phyloP scores from a whole-genome alignment of 768 basidiomycete species.

The Hygrophoropsis aurantiaca region DNA sequence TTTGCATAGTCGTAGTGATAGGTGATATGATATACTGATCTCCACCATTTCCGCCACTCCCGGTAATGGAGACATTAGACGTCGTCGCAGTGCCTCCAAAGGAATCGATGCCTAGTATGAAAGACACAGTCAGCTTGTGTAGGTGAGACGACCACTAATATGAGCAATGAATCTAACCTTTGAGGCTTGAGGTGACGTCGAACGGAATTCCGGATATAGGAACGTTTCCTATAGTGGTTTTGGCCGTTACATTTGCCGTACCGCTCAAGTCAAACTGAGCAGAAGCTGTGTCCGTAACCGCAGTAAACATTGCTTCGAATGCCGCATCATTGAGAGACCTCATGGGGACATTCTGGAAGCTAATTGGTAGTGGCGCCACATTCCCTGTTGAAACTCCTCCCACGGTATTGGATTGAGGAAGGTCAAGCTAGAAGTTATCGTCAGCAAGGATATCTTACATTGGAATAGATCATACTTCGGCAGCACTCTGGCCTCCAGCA shows the following conservation, averaged over 20 bases:
- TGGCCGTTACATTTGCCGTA: conserved; percentile 55
- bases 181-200: conserved; percentile 54
- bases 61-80: conserved; percentile 57
- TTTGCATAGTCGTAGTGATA: conserved; percentile 56
- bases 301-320: conserved; percentile 58
- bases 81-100: conserved; percentile 55
- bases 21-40: conserved; percentile 57
- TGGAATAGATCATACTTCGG: conserved; percentile 40
- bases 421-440: conserved; percentile 39
- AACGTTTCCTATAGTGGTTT: conserved; percentile 64
- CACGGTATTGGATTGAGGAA: conserved; percentile 47
- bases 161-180: conserved; percentile 37
- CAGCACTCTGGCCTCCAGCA: conserved; percentile 47
- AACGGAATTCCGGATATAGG: conserved; percentile 66
- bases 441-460: not conserved
- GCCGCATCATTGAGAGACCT: conserved; percentile 52
- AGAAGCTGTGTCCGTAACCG: conserved; percentile 48
- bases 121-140: not conserved
- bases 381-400: conserved; percentile 74
- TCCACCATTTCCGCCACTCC: conserved; percentile 65
- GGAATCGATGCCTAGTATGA: conserved; percentile 49
- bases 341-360: conserved; percentile 57
- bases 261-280: conserved; percentile 54
- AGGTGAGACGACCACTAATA: not conserved
- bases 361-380: conserved; percentile 55